These are phyloP conservation scores for Neospora caninum DNA, from an alignment of 169 alveolate species.

Conservation along the genomic window DNA sequence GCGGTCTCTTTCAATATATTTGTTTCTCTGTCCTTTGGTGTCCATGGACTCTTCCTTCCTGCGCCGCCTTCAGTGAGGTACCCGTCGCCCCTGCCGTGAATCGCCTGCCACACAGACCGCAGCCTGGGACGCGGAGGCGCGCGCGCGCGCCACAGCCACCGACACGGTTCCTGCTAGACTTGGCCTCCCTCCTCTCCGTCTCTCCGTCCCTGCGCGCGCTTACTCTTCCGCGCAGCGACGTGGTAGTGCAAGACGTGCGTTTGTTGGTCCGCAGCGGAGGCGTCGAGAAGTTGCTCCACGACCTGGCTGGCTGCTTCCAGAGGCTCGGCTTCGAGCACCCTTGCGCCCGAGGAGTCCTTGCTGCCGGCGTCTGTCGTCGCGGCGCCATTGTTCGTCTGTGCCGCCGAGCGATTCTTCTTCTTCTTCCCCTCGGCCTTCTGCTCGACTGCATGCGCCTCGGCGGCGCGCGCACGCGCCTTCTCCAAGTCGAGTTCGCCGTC, in stretches of 20 bases:
- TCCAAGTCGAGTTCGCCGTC: conserved; percentile 49
- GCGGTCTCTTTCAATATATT: no score
- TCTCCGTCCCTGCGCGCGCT: not conserved
- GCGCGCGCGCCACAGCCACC: no score
- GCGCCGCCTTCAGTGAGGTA: no score
- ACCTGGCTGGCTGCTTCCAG: conserved; percentile 36
- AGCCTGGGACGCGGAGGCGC: no score
- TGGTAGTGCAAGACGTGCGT: conserved; percentile 49
- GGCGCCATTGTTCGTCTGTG: not conserved
- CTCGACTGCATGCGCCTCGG: not conserved
- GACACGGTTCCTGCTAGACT: no score
- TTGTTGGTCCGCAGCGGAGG: conserved; percentile 15
- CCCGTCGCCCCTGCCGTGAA: no score
- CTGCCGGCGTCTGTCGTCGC: not conserved
- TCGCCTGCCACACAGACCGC: no score
- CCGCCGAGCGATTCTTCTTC: not conserved
- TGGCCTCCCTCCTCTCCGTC: no score
- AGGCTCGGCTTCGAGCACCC: conserved; percentile 14
- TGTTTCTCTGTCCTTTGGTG: no score
- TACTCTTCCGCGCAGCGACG: conserved; percentile 41
- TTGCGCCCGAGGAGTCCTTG: conserved; percentile 30
- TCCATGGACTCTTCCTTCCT: no score
- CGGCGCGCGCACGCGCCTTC: not conserved
- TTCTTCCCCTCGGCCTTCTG: not conserved
- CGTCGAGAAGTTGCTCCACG: not conserved